phyloP scores from a whole-genome alignment of 2,329 filamentous ascomycete genomes.

The Fusarium sp. region DNA sequence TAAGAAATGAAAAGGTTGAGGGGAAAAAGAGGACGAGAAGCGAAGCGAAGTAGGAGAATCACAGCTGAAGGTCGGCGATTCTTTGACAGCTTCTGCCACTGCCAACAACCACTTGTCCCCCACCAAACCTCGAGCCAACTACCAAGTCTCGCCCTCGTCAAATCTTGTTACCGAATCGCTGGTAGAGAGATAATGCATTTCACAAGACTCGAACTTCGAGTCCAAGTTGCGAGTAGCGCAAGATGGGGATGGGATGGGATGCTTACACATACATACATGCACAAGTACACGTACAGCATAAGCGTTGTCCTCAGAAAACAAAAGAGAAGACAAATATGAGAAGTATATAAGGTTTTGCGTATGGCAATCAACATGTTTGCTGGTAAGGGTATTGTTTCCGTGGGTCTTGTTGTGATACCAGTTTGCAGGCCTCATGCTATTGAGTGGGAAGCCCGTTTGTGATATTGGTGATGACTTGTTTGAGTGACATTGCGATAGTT shows the following conservation, averaged over 20 bases:
- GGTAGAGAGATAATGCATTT: slow-evolving; percentile 8
- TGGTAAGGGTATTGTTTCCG: slow-evolving; percentile 20
- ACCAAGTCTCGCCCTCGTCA: background rate
- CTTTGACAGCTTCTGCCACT: slow-evolving; percentile 23
- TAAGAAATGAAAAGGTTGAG: background rate
- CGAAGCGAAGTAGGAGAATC: background rate
- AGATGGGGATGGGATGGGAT: slow-evolving; percentile 8
- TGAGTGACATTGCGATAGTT: background rate
- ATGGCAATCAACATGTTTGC: slow-evolving; percentile 1
- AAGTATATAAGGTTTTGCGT: background rate
- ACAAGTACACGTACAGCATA: slow-evolving; percentile 31
- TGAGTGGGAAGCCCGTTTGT: background rate
- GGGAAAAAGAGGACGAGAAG: background rate
- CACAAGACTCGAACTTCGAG: slow-evolving; percentile 38
- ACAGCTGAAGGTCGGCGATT: background rate
- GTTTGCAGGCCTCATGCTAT: background rate
- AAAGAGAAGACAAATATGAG: background rate
- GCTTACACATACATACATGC: slow-evolving; percentile 14
- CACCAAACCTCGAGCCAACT: background rate
- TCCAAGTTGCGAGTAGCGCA: slow-evolving; percentile 41
- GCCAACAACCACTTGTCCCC: background rate
- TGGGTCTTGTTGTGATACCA: slow-evolving; percentile 2
- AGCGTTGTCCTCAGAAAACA: slow-evolving; percentile 2
- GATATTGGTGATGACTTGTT: background rate
- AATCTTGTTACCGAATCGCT: slow-evolving; percentile 6